Evolutionary conservation across 2,329 filamentous ascomycete genomes (phyloP), one percentile per base, ranked within the genome.

Genomic region (Ramularia collo-cygni): DNA sequence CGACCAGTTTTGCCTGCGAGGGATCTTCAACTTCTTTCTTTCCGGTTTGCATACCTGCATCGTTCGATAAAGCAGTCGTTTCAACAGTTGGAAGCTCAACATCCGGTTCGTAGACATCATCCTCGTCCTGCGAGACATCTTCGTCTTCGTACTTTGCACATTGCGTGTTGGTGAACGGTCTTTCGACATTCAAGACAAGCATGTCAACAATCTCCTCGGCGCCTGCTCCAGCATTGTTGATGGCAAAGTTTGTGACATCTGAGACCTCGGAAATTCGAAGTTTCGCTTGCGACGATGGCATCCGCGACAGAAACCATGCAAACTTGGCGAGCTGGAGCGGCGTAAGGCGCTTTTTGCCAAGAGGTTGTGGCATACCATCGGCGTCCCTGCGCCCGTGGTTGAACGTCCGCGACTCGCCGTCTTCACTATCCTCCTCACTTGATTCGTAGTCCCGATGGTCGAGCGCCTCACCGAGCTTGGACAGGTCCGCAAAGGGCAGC

Each of bases 181-280:
- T 77, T 43, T 83, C 72, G 24, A 96, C 72, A 54, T 98, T 96
- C 1, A 79, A 74, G 0, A 94, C 76, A 27, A 96, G 80, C 64
- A 94, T 77, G 35, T 90, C 77, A n/a, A 94, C 88, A 26, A 95
- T 82, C 65, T 96, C 92, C 48, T 93, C 85, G 9, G 86, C 84
- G 12, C 89, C 92, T 14, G 79, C 75, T 28, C 83, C 85, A 1
- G 88, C 85, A 59, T 96, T 87, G 2, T 81, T 82, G 40, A 96
- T 87, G 9, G 89, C 89, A 63, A 96, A 95, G 3, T 83, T 76
- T 1, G 89, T 90, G 2, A 95, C 73, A 4, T 88, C 76, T 1
- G 87, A 89, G 32, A 96, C 77, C 56, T 96, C 87, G 2, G 87
- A 88, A 56, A 86, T 86, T 18, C 85, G 76, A 17, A 95, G 70